Evolutionary conservation across 78 protist species (phyloP).

Genomic region (Monosiga brevicollis): DNA sequence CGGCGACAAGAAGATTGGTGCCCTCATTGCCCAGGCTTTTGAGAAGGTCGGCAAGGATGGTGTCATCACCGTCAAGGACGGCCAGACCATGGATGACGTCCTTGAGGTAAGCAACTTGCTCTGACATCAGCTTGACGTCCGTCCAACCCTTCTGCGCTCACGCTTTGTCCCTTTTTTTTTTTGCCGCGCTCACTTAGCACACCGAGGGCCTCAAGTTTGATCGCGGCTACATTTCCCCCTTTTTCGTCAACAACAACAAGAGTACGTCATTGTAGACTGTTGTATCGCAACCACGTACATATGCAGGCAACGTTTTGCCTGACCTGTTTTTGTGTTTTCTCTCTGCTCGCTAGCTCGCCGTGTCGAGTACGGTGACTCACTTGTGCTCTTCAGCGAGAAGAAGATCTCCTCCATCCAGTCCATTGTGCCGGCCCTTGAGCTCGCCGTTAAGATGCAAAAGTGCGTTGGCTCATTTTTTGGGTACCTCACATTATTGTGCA

Average conservation of each 20-base stretch:
- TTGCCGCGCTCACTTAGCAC: slow-evolving; percentile 5
- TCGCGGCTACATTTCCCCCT: slow-evolving; percentile 93
- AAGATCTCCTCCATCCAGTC: slow-evolving; percentile 61
- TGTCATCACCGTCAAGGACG: slow-evolving; percentile 97
- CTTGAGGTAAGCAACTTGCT: too few relatives aligned
- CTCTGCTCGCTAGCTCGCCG: not conserved
- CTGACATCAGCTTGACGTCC: too few relatives aligned
- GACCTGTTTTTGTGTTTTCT: not conserved
- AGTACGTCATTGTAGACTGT: not conserved
- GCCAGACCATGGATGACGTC: slow-evolving; percentile 89
- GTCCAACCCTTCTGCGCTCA: not conserved
- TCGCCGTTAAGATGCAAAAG: slow-evolving; percentile 9
- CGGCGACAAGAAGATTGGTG: slow-evolving; percentile 91
- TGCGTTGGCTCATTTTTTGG: too few relatives aligned
- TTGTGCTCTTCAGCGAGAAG: slow-evolving; percentile 43
- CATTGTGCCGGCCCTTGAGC: slow-evolving; percentile 83
- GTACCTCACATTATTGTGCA: too few relatives aligned
- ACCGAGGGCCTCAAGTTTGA: slow-evolving; percentile 97
- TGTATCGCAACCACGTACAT: not conserved
- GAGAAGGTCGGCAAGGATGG: slow-evolving; percentile 97
- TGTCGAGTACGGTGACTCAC: slow-evolving; percentile 9
- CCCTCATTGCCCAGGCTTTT: slow-evolving; percentile 93
- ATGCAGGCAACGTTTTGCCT: not conserved
- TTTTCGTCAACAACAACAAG: slow-evolving; percentile 73
- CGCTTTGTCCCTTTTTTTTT: not conserved